Conservation (phyloP, 2,329 filamentous ascomycete species). For the Grosmannia clavigera region DNA sequence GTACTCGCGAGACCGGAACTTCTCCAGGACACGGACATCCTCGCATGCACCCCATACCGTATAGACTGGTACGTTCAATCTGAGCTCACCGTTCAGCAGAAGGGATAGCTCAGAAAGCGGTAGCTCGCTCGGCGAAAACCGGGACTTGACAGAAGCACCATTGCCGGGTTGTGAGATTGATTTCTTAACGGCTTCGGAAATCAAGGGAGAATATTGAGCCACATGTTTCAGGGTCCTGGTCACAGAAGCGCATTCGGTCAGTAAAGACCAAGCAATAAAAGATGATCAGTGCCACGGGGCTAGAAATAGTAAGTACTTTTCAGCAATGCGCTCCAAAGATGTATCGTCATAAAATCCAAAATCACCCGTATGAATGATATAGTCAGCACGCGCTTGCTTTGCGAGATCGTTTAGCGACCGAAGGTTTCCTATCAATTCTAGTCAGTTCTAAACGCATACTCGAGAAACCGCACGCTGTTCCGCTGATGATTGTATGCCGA, state of each 20-base stretch:
- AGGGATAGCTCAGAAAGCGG: conserved; percentile 86
- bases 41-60: conserved; percentile 99
- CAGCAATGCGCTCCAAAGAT: conserved; percentile 90
- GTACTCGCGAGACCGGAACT: conserved; percentile 94
- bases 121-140: conserved; percentile 69
- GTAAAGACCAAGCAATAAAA: not conserved
- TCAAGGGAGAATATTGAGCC: conserved; percentile 92
- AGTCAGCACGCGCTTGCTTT: conserved; percentile 85
- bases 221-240: conserved; percentile 93
- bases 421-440: conserved; percentile 61
- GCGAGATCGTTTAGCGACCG: conserved; percentile 93
- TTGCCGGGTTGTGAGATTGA: conserved; percentile 48
- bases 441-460: too few species aligned
- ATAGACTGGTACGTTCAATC: conserved; percentile 91
- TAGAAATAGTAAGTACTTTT: conserved; percentile 55
- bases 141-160: conserved; percentile 70
- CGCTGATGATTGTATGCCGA: not conserved
- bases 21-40: conserved; percentile 93
- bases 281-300: not conserved
- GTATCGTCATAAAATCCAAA: conserved; percentile 98
- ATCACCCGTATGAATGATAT: conserved; percentile 97
- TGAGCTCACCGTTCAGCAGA: conserved; percentile 78
- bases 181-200: conserved; percentile 65
- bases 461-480: not conserved
- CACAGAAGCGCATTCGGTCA: not conserved